Evolutionary conservation across 1,284 basidiomycete species (phyloP).

Genomic region (Tilletia walkeri): DNA sequence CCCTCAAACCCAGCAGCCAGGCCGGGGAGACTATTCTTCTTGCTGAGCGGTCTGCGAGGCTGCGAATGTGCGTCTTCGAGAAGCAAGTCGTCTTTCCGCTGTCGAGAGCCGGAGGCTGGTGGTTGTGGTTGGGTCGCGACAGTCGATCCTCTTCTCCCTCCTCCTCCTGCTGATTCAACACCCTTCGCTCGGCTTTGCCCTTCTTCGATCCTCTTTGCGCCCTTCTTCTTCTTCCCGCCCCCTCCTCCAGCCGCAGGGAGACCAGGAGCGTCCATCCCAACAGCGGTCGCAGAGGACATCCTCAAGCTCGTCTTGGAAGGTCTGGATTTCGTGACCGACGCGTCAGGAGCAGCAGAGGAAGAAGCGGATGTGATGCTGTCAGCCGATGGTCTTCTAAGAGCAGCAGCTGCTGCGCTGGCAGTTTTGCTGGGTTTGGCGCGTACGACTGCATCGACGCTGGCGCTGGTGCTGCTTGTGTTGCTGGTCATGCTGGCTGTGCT

Average conservation of each 20-base stretch:
- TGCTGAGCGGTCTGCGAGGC: no score
- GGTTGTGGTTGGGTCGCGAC: no score
- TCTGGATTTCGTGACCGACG: neutral
- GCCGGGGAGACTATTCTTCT: no score
- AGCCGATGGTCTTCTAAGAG: neutral
- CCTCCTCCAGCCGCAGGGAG: no score
- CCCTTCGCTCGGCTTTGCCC: neutral
- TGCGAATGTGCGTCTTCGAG: no score
- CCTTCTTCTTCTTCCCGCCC: neutral
- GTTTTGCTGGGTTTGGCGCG: slow-evolving; percentile 9
- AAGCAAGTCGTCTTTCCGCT: no score
- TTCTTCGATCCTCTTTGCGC: neutral
- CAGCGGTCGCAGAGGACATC: neutral
- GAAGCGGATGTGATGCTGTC: neutral
- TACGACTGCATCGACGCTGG: neutral
- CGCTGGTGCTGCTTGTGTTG: neutral
- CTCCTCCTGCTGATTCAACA: no score
- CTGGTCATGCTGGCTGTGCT: neutral
- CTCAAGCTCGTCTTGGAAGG: slow-evolving; percentile 12
- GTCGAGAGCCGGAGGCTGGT: no score
- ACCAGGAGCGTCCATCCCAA: no score
- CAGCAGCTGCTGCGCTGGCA: neutral
- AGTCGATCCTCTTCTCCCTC: no score
- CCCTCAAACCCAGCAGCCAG: no score
- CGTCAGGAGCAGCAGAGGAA: neutral